Evolutionary conservation across 2,329 filamentous ascomycete genomes (phyloP), one percentile per base, ranked within the genome.

Genomic region (Colletotrichum trifolii): DNA sequence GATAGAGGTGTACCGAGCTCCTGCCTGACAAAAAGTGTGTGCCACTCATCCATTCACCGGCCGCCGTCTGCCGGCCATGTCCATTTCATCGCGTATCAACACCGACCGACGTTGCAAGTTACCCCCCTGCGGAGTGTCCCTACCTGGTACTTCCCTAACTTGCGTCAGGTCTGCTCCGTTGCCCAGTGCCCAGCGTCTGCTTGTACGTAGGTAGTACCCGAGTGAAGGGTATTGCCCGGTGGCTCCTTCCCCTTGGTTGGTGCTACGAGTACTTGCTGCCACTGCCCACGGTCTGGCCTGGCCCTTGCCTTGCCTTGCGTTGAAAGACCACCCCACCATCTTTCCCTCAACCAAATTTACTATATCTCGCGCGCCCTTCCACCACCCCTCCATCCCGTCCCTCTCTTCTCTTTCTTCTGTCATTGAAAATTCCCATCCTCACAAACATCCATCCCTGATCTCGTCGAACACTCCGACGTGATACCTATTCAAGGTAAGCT

Each of bases 311-410:
- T 54, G 57, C 35, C 17, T 52, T 42, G 42, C 33, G 56, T 52
- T 33, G 52, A 45, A 56, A 48, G 50, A 69, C 25, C 71, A 74
- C 70, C 72, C 72, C 72, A 72, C 72, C 71, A 70, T 67, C 67
- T 71, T 25, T 64, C 60, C 60, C 60, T 64, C 69, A 71, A 69
- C 69, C 69, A 66, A 60, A 60, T 65, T 65, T 65, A 65, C 60
- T 61, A 65, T 60, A 61, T 65, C 50, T 61, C 61, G 49, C 56
- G 35, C 52, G 50, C 60, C 60, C 60, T 53, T 63, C 61, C 61
- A 60, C 60, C 40, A 54, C 52, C 57, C 56, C 11, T 55, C 50
- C 39, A 13, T 55, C 39, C 33, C 25, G n/a, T 52, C 25, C 25
- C 12, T 43, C 45, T 39, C 11, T 40, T 45, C 38, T 52, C 48